Evolutionary conservation across 495 filamentous ascomycete species (phyloP).

Genomic region (Aspergillus conjunctus): DNA sequence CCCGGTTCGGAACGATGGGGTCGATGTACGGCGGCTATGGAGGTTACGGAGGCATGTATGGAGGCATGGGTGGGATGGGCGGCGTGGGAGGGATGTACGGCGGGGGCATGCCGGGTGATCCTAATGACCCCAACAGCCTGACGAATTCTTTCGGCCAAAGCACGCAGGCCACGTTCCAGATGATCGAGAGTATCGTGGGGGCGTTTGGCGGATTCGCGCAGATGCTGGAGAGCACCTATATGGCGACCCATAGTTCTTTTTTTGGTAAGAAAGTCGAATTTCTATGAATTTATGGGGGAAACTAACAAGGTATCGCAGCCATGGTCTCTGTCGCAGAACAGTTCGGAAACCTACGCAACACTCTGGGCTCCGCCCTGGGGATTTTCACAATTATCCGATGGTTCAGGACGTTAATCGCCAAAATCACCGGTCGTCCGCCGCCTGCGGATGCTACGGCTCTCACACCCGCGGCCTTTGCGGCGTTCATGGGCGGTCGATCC

Average conservation of each 20-base stretch:
- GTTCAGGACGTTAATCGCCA: conserved; percentile 86
- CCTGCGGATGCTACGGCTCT: conserved; percentile 84
- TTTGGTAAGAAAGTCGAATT: conserved; percentile 69
- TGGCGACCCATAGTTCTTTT: conserved; percentile 99
- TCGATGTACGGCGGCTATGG: conserved; percentile 58
- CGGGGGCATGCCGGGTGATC: conserved; percentile 57
- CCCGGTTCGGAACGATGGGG: conserved; percentile 63
- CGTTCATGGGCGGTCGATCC: conserved; percentile 64
- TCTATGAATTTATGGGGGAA: conserved; percentile 11
- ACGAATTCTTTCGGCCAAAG: conserved; percentile 87
- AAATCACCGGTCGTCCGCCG: conserved; percentile 88
- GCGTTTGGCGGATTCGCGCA: conserved; percentile 95
- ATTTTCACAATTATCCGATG: conserved; percentile 96
- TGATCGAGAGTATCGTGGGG: conserved; percentile 98
- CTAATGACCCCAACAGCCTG: conserved; percentile 90
- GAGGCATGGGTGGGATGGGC: conserved; percentile 50
- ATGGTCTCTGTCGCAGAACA: conserved; percentile 99
- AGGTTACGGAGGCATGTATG: conserved; percentile 59
- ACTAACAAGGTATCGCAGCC: conserved; percentile 55
- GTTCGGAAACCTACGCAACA: conserved; percentile 87
- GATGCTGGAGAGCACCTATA: conserved; percentile 99
- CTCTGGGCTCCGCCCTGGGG: conserved; percentile 91
- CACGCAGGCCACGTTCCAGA: conserved; percentile 97
- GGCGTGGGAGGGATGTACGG: conserved; percentile 55
- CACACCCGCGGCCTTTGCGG: conserved; percentile 85